Conservation (phyloP, 2,329 filamentous ascomycete genomes). For the Colletotrichum sp. region DNA sequence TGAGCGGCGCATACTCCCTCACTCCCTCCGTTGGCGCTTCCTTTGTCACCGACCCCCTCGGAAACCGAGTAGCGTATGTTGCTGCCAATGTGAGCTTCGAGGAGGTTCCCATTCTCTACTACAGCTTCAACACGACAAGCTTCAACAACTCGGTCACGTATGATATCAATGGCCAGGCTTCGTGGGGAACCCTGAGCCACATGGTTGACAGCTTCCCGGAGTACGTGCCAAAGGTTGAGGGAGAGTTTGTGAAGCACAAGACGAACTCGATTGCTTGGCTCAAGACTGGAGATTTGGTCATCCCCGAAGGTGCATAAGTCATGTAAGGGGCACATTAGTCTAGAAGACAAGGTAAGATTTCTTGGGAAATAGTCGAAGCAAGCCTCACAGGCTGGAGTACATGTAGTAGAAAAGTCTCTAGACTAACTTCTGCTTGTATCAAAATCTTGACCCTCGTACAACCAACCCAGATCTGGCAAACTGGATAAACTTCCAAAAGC, state of each 20-base stretch:
- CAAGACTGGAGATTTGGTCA: neutral
- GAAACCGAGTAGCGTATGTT: neutral
- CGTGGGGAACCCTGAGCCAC: neutral
- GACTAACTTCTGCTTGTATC: neutral
- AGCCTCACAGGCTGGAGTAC: neutral
- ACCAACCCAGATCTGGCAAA: neutral
- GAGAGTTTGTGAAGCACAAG: neutral
- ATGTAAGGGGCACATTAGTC: neutral
- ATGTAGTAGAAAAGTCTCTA: neutral
- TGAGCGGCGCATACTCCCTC: neutral
- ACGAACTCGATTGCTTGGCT: neutral
- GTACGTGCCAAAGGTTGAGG: neutral
- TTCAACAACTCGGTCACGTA: neutral
- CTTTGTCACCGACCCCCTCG: neutral
- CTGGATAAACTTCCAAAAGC: neutral
- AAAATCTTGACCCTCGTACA: neutral
- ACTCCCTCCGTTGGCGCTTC: neutral
- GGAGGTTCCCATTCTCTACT: neutral
- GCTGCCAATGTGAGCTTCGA: neutral
- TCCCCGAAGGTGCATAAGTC: neutral
- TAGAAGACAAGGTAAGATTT: fast-evolving
- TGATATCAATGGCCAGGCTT: neutral
- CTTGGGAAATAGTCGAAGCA: neutral
- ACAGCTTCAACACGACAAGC: neutral
- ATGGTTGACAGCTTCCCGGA: neutral